These are phyloP conservation scores for Phytopythium ostracodes DNA, from an alignment of 352 stramenopile species.

Conservation along the genomic window DNA sequence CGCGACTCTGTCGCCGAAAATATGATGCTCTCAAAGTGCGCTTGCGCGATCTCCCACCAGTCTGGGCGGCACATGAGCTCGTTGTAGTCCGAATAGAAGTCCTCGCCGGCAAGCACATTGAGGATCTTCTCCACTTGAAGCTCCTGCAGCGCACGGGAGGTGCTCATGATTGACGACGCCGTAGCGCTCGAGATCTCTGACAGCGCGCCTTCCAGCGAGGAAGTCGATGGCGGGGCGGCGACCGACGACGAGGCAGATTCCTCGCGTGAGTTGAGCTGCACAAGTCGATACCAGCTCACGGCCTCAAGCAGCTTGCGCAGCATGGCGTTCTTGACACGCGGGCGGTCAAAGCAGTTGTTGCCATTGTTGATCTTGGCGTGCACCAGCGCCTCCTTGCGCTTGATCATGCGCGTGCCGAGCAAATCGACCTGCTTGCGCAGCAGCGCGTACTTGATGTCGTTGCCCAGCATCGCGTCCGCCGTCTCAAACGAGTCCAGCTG, in stretches of 20 bases:
- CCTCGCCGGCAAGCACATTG: constrained; percentile 67
- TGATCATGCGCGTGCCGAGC: constrained; percentile 33
- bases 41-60: constrained; percentile 83
- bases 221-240: constrained; percentile 13
- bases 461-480: constrained; percentile 58
- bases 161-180: constrained; percentile 16
- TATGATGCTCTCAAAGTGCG: constrained; percentile 84
- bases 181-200: constrained; percentile 8
- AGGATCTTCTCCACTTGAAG: constrained; percentile 73
- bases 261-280: constrained; percentile 74
- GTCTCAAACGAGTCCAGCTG: constrained; percentile 81
- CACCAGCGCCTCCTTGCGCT: constrained; percentile 43
- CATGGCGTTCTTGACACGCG: constrained; percentile 57
- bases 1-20: constrained; percentile 65
- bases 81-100: constrained; percentile 82
- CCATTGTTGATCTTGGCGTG: constrained; percentile 62
- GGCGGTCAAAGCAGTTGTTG: constrained; percentile 54
- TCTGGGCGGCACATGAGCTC: constrained; percentile 72
- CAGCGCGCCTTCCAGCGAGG: constrained; percentile 4
- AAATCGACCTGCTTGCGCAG: constrained; percentile 55
- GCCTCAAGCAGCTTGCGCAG: constrained; percentile 72
- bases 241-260: constrained; percentile 57
- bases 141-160: constrained; percentile 44
- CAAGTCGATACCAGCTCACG: constrained; percentile 80
- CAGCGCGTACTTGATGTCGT: constrained; percentile 74